Evolutionary conservation across 2,329 filamentous ascomycete species (phyloP).

Genomic region (Penicillium sp.): DNA sequence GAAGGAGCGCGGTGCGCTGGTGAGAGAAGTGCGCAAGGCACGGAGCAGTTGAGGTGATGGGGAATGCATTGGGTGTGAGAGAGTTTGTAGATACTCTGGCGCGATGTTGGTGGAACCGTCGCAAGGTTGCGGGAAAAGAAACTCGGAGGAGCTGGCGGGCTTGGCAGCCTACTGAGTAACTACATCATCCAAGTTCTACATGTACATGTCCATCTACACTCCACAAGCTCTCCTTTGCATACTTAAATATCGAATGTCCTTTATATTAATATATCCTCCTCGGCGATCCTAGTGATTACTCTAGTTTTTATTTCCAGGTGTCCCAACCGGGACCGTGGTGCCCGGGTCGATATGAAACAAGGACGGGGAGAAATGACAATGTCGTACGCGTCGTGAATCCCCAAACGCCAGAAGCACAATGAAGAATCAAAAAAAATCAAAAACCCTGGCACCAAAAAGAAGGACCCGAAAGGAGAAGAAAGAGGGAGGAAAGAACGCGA

Average conservation of each 20-base stretch:
- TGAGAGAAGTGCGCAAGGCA: conserved; percentile 39
- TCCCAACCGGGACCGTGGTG: conserved; percentile 19
- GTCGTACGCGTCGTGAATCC: conserved; percentile 32
- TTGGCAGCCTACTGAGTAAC: conserved; percentile 6
- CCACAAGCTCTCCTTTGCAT: not conserved
- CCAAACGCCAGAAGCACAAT: conserved; percentile 29
- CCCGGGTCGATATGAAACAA: conserved; percentile 21
- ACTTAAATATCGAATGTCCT: conserved; percentile 10
- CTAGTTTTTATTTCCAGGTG: conserved; percentile 26
- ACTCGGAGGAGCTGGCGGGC: not conserved
- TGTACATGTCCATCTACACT: not conserved
- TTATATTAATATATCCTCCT: conserved; percentile 23
- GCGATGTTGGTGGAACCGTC: not conserved
- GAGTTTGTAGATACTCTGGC: not conserved
- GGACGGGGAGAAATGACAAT: conserved; percentile 23
- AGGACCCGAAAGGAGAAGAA: conserved; percentile 12
- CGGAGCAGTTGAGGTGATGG: conserved; percentile 45
- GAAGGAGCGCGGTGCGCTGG: conserved; percentile 9
- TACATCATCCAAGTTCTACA: not conserved
- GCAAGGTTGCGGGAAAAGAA: not conserved
- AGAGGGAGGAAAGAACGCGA: conserved; percentile 7
- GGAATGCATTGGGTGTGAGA: conserved; percentile 32
- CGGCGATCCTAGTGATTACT: conserved; percentile 23
- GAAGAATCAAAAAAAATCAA: conserved; percentile 9
- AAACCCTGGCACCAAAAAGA: conserved; percentile 9